Evolutionary conservation across 129 eudicot species (phyloP), one percentile per base, ranked within the genome.

Genomic region (Flaveria brownii): DNA sequence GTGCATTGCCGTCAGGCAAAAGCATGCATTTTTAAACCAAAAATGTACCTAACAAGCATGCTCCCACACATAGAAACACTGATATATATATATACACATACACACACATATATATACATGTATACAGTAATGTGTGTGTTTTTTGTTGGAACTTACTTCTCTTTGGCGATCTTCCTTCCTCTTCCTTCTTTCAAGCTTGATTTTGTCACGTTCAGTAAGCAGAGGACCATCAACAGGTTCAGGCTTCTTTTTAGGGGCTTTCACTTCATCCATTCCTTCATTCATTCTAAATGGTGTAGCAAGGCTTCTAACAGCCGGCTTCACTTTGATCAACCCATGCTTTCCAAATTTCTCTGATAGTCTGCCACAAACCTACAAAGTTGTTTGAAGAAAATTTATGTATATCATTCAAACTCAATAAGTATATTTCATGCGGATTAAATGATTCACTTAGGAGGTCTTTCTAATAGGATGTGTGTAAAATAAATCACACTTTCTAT

Each of bases 101-200:
- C 2, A 2, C 2, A 26, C 2, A 2, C 2, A 26, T 26, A 2
- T 26, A 26, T 26, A 2, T 26, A 30, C 36, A 68, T 5, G 23
- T 14, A 45, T 6, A 70, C 9, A 15, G 5, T 17, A 12, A 6
- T 47, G 20, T 51, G 12, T 28, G 8, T 71, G 17, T 47, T 51
- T 46, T 43, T 74, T 30, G n/a, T 72, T 26, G 22, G 28, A 64
- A 64, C 26, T 47, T 81, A 94, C 99, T 94, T 94, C 99, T 82
- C 99, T 86, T 82, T 91, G 96, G 15, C 99, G 97, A 26, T 94
- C 99, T 2, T 94, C 99, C 79, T 94, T 94, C 82, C 99, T 85
- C 88, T 91, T 94, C 78, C 88, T 89, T 83, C 99, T 89, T 86
- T 94, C 99, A 74, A 94, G 84, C 82, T 94, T 94, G 75, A 94